These are phyloP conservation scores for Pseudonitzschia pungens DNA, from an alignment of 108 stramenopile genomes.

Conservation along the genomic window DNA sequence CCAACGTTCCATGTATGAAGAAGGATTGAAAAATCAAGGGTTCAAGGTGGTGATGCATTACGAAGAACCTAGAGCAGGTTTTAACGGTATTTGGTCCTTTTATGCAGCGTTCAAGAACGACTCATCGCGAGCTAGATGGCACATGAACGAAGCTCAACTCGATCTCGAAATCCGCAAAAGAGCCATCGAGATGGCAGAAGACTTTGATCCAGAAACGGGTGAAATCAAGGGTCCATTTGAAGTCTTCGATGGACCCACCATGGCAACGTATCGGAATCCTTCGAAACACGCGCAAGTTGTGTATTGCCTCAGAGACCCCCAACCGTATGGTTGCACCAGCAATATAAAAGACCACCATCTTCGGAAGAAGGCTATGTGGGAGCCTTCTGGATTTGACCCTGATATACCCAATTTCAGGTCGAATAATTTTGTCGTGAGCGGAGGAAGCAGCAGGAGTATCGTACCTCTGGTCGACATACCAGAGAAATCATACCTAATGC, in stretches of 20 bases:
- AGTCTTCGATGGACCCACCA: slow-evolving; percentile 76
- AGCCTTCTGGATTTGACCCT: slow-evolving; percentile 10
- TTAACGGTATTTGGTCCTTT: slow-evolving; percentile 46
- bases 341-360: slow-evolving; percentile 1
- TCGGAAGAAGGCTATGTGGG: background rate
- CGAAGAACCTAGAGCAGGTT: slow-evolving; percentile 15
- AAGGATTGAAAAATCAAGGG: slow-evolving; percentile 16
- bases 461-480: background rate
- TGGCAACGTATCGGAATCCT: slow-evolving; percentile 59
- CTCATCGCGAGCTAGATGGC: slow-evolving; percentile 46
- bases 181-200: background rate
- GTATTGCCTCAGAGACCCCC: slow-evolving; percentile 34
- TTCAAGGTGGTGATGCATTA: background rate
- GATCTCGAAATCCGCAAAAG: slow-evolving; percentile 56
- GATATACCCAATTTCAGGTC: slow-evolving; percentile 2
- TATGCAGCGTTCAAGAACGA: slow-evolving; percentile 58
- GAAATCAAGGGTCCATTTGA: slow-evolving; percentile 46
- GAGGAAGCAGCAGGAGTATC: background rate
- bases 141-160: slow-evolving; percentile 50
- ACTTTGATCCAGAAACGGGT: slow-evolving; percentile 2
- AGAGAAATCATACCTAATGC: slow-evolving; percentile 10
- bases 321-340: slow-evolving; percentile 5
- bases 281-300: slow-evolving; percentile 49
- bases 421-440: background rate
- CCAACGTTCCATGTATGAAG: slow-evolving; percentile 1